Evolutionary conservation across 2,329 filamentous ascomycete species (phyloP), one percentile per base, ranked within the genome.

Genomic region (Fusarium mundagurra): DNA sequence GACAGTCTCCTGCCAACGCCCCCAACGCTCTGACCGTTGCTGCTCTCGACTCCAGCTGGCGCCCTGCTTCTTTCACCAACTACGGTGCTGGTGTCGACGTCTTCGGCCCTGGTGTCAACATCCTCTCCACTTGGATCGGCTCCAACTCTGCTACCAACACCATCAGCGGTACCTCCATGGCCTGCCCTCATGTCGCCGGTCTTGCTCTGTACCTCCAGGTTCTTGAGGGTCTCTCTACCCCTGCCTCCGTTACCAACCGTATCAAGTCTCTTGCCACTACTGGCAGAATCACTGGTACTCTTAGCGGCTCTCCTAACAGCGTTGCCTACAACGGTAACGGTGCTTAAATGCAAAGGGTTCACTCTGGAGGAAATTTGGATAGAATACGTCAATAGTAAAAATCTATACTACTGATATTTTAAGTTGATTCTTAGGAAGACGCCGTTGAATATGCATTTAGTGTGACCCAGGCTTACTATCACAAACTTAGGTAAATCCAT

Each of bases 1-100:
- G 79, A 77, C 83, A 79, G 73, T 88, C 86, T 22, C 86, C 86
- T 5, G 85, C 86, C 63, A 85, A 83, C 11, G 84, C 82, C 38
- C 60, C 84, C 11, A 79, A 79, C 41, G 87, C 84, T 54, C 84
- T 87, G 77, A 89, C 87, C 10, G 86, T 89, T 50, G 87, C 84
- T 60, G 85, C 87, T 45, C 84, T 83, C 50, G 81, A 82, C 72
- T 75, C 64, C 27, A 75, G 67, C 62, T 84, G 87, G 73, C 71
- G 76, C 61, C 80, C 81, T 43, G 82, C 86, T 63, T 78, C 76
- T 36, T 88, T 84, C 81, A 87, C 86, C 78, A 89, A 89, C 83
- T 88, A 83, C 67, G 85, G 85, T n/a, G 18, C 76, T 44, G 69
- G 71, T 14, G 77, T 87, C 45, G 83, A 86, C 61, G 74, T 87